Evolutionary conservation across 805 yeast species (phyloP).

Genomic region (Debaryomyces hansenii): DNA sequence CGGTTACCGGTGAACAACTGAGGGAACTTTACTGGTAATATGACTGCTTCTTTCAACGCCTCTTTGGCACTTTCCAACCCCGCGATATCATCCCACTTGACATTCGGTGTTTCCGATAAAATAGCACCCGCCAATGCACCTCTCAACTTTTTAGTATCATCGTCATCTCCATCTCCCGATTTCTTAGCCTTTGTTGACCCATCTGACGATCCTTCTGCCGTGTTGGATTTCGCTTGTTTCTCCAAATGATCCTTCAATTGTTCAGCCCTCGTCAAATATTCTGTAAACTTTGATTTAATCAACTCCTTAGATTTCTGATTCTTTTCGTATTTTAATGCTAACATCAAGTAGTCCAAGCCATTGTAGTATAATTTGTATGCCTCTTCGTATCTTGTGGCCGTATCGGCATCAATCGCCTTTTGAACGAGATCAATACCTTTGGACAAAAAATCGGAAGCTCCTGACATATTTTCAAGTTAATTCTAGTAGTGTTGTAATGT

Average conservation of each 20-base stretch:
- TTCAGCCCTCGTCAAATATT: slow-evolving; percentile 90
- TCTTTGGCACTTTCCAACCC: slow-evolving; percentile 95
- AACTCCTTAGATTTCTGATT: slow-evolving; percentile 86
- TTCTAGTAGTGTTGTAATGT: neutral
- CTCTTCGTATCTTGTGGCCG: slow-evolving; percentile 85
- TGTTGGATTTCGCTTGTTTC: slow-evolving; percentile 47
- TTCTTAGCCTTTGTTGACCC: slow-evolving; percentile 61
- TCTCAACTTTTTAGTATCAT: slow-evolving; percentile 83
- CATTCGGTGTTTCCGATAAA: slow-evolving; percentile 87
- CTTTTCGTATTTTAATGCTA: slow-evolving; percentile 91
- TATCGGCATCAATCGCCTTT: slow-evolving; percentile 92
- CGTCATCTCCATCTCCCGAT: slow-evolving; percentile 48
- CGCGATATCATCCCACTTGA: slow-evolving; percentile 93
- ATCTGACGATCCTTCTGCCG: slow-evolving; percentile 53
- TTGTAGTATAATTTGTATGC: slow-evolving; percentile 91
- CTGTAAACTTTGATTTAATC: slow-evolving; percentile 85
- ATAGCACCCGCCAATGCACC: slow-evolving; percentile 93
- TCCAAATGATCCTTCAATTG: slow-evolving; percentile 88
- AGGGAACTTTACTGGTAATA: slow-evolving; percentile 93
- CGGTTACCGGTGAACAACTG: slow-evolving; percentile 93
- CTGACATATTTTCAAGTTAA: slow-evolving; percentile 14
- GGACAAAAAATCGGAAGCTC: slow-evolving; percentile 69
- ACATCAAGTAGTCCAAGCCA: slow-evolving; percentile 92
- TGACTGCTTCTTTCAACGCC: slow-evolving; percentile 95
- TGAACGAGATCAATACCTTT: slow-evolving; percentile 96